Evolutionary conservation across 805 yeast genomes (phyloP), one percentile per base, ranked within the genome.

Genomic region (Kodamaea laetipori): DNA sequence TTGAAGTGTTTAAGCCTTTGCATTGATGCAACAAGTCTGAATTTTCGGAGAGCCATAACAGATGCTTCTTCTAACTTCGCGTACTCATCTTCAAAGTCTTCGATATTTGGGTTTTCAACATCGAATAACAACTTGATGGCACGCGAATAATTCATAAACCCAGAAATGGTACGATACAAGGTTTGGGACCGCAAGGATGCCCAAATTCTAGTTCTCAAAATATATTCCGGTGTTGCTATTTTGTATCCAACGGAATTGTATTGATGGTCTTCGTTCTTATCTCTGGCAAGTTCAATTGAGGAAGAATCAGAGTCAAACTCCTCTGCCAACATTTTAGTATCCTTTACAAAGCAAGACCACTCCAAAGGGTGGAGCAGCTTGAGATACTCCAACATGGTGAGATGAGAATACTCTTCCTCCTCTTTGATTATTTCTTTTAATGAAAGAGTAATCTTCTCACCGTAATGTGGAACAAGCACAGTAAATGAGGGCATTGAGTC

Each of bases 381-480:
- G 59, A 78, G 64, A 52, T 78, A 78, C 55, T 78, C 82, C 55
- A 78, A 65, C 48, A 77, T 65, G 1, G 82, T 77, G 27, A 77
- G 75, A 56, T 76, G 69, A 2, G 81, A 78, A 53, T 76, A 76
- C 23, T 79, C 81, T 48, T 80, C 85, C 41, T 80, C 85, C 60
- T 82, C 89, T 51, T 81, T 78, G 44, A 90, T 86, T 15, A 89
- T 82, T 59, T 90, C 96, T 56, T 82, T 80, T 50, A 90, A 69
- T 2, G 87, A 77, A 44, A 89, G 69, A 12, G 85, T 73, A 39
- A 90, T 87, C 64, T 85, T 89, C 60, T 90, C 97, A 6, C 84
- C 74, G 61, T 84, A 90, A 61, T 90, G 96, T 6, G 97, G 97
- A 35, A 90, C 77, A 56, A 90, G 70, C 6, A 89, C 96, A 0